These are phyloP conservation scores for Hypomyces rosellus DNA, from an alignment of 2,329 filamentous ascomycete species.

Conservation along the genomic window DNA sequence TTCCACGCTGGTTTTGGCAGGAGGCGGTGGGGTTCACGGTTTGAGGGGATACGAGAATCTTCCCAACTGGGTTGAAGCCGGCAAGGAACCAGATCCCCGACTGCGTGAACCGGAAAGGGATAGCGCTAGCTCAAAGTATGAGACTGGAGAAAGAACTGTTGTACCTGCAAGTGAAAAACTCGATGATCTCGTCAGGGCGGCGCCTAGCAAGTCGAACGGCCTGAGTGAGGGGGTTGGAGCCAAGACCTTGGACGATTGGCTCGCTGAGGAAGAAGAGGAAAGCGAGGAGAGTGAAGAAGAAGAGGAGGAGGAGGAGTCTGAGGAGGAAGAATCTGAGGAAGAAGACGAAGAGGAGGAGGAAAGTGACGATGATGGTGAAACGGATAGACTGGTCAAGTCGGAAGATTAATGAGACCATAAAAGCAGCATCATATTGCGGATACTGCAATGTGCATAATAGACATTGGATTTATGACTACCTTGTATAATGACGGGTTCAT, in stretches of 20 bases:
- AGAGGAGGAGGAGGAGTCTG: conserved; percentile 42
- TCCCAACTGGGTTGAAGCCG: conserved; percentile 77
- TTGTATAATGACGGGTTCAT: too few species aligned
- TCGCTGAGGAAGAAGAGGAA: conserved; percentile 65
- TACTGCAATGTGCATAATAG: too few species aligned
- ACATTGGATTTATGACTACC: too few species aligned
- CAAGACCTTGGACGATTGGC: conserved; percentile 90
- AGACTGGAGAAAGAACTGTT: conserved; percentile 23
- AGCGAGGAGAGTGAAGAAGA: conserved; percentile 49
- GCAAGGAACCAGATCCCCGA: conserved; percentile 69
- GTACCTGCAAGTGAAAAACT: conserved; percentile 58
- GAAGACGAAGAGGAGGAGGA: conserved; percentile 44
- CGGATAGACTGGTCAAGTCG: conserved; percentile 35
- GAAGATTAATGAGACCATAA: not conserved
- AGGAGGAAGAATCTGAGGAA: conserved; percentile 45
- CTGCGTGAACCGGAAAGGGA: conserved; percentile 56
- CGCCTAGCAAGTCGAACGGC: conserved; percentile 43
- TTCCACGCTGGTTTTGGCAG: conserved; percentile 76
- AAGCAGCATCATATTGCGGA: not conserved
- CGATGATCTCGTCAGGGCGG: conserved; percentile 46
- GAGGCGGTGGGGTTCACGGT: conserved; percentile 65
- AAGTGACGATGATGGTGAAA: conserved; percentile 40
- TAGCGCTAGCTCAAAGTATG: conserved; percentile 24
- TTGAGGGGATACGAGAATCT: conserved; percentile 72
- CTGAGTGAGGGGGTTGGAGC: conserved; percentile 47